These are phyloP conservation scores for Cladosporium sp. DNA, from an alignment of 2,329 filamentous ascomycete genomes.

Conservation along the genomic window DNA sequence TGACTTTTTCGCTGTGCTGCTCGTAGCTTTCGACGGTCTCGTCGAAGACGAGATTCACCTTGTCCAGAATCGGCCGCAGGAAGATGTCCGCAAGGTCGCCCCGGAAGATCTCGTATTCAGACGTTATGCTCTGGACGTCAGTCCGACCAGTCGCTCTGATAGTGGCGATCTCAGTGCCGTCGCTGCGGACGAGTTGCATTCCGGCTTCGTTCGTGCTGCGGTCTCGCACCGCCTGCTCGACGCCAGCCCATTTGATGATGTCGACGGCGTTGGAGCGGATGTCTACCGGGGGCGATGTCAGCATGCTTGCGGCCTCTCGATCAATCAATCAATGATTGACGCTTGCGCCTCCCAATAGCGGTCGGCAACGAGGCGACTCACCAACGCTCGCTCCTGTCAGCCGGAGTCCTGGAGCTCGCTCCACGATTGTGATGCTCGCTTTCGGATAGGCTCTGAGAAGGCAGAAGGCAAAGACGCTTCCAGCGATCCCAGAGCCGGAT, in stretches of 20 bases:
- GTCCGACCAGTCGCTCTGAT: conserved; percentile 24
- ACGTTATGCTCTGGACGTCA: conserved; percentile 30
- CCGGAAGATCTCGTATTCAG: conserved; percentile 35
- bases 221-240: conserved; percentile 32
- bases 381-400: conserved; percentile 38
- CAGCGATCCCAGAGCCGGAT: conserved; percentile 35
- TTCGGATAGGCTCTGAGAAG: conserved; percentile 26
- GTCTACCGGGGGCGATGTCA: conserved; percentile 22
- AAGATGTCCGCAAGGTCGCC: conserved; percentile 33
- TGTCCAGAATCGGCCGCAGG: conserved; percentile 15
- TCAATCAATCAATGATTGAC: background rate
- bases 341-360: background rate
- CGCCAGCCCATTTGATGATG: conserved; percentile 36
- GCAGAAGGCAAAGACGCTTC: conserved; percentile 32
- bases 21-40: conserved; percentile 16
- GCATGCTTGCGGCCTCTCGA: background rate
- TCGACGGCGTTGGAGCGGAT: conserved; percentile 38
- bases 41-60: conserved; percentile 27
- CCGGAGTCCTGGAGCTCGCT: conserved; percentile 35
- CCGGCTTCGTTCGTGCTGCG: conserved; percentile 36
- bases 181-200: conserved; percentile 32
- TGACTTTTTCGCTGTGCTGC: conserved; percentile 12
- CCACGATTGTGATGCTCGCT: conserved; percentile 37
- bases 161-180: conserved; percentile 17
- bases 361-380: background rate